Evolutionary conservation across 129 eudicot genomes (phyloP), one percentile per base, ranked within the genome.

Genomic region (Lactuca saligna): DNA sequence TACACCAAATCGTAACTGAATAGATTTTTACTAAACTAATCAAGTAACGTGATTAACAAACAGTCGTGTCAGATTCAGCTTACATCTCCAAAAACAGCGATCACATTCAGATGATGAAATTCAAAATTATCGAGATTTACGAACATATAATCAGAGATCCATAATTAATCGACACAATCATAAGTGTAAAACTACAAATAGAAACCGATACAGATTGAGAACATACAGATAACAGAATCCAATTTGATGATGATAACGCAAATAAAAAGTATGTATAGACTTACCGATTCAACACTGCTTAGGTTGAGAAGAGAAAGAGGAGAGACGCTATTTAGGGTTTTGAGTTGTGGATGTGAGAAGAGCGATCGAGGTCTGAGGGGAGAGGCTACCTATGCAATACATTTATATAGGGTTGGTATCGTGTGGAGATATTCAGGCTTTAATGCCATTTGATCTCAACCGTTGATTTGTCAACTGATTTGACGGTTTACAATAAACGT

Each of bases 381-480:
- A n/a, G 61, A 25, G 61, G 61, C 61, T 56, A 37, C 37, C 61
- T 20, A 25, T 56, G 37, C 7, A 56, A 56, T 20, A 32, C 34
- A 13, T 44, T 56, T 56, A 56, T 56, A 56, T 56, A 56, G 61
- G 61, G 61, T 56, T 56, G 61, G 61, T 56, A 56, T 56, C 61
- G 59, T 9, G 37, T 56, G 37, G 61, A 56, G 61, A 56, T 56
- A 56, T 56, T 56, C 61, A 7, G 7, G 61, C 8, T 56, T 4
- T 5, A 44, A 56, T 56, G 61, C 61, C 9, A 2, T 56, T 56
- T 56, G 13, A 56, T 56, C 61, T 56, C 37, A 25, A 13, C 37
- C 61, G 61, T 56, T 13, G 8, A 8, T 44, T 8, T 56, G 25
- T 56, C 37, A 56, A 56, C 61, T 20, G 35, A 56, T 35, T 31